Percentiles rank a stretch among this genome's conserved stretches.
phyloP scores from a whole-genome alignment of 176 grass and related monocot species.

The Eragrostis nindensis region DNA sequence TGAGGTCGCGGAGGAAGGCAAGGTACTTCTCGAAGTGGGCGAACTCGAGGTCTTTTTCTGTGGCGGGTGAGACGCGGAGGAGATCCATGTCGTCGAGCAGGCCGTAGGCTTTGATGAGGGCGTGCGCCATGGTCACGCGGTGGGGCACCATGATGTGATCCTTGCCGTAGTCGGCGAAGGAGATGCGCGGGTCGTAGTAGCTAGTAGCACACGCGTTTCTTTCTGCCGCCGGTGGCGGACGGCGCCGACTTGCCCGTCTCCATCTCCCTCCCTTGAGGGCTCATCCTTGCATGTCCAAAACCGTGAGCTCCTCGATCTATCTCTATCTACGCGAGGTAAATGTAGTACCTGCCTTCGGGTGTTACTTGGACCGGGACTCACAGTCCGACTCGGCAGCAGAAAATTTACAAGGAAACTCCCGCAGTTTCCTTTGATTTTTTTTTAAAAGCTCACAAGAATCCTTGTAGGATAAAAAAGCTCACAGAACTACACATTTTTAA shows the following conservation, averaged over 20 bases:
- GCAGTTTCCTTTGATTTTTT: too few species aligned
- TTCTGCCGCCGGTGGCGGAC: slow-evolving; percentile 25
- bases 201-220: slow-evolving; percentile 72
- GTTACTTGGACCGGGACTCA: too few species aligned
- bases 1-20: slow-evolving; percentile 37
- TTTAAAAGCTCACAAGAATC: too few species aligned
- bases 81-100: slow-evolving; percentile 43
- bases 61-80: slow-evolving; percentile 29
- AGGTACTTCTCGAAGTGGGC: slow-evolving; percentile 72
- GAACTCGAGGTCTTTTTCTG: slow-evolving; percentile 38
- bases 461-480: too few species aligned
- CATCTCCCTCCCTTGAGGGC: too few species aligned
- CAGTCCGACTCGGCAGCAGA: too few species aligned
- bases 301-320: too few species aligned
- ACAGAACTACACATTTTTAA: too few species aligned
- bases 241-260: slow-evolving; percentile 12
- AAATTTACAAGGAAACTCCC: too few species aligned
- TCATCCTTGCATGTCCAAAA: too few species aligned
- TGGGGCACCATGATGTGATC: slow-evolving; percentile 61
- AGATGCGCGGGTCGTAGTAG: slow-evolving; percentile 59
- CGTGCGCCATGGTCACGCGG: slow-evolving; percentile 56
- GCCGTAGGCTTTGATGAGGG: slow-evolving; percentile 43
- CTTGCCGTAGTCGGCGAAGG: slow-evolving; percentile 52
- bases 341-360: too few species aligned
- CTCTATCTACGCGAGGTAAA: too few species aligned